Conservation (phyloP, 805 yeast genomes). For the Lachancea meyersii region DNA sequence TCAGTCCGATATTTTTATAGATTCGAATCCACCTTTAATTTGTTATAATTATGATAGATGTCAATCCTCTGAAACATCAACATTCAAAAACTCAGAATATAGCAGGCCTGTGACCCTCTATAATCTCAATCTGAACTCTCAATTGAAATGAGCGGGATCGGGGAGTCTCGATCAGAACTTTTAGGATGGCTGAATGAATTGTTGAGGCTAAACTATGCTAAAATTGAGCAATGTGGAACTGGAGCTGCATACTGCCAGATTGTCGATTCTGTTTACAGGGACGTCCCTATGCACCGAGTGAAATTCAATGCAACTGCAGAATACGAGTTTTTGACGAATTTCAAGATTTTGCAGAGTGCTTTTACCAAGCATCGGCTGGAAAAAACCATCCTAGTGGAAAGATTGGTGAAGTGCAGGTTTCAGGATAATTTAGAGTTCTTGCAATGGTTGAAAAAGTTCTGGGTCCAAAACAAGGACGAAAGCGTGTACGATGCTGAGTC, state of each 20-base stretch:
- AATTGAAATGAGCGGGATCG: slow-evolving; percentile 38
- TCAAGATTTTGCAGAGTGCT: slow-evolving; percentile 78
- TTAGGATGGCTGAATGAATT: slow-evolving; percentile 78
- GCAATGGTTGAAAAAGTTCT: slow-evolving; percentile 83
- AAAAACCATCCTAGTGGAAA: slow-evolving; percentile 73
- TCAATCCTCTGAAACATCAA: no score
- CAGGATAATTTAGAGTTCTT: slow-evolving; percentile 92
- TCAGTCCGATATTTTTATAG: no score
- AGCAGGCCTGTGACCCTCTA: no score
- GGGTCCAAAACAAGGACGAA: slow-evolving; percentile 72
- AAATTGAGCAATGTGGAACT: slow-evolving; percentile 89
- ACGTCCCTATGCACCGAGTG: slow-evolving; percentile 74
- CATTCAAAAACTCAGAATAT: no score
- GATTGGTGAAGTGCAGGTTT: slow-evolving; percentile 75
- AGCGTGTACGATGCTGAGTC: slow-evolving; percentile 63
- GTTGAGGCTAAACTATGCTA: slow-evolving; percentile 56
- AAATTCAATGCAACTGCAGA: slow-evolving; percentile 64
- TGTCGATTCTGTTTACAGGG: slow-evolving; percentile 76
- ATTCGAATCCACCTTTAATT: no score
- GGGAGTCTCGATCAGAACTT: slow-evolving; percentile 79
- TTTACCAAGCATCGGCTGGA: slow-evolving; percentile 66
- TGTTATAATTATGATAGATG: no score
- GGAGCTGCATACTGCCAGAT: slow-evolving; percentile 96
- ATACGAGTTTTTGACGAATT: slow-evolving; percentile 72
- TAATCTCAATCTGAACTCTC: no score